Base-by-base conservation (phyloP, 139 green algal species). In the Medakamo hakoo region DNA sequence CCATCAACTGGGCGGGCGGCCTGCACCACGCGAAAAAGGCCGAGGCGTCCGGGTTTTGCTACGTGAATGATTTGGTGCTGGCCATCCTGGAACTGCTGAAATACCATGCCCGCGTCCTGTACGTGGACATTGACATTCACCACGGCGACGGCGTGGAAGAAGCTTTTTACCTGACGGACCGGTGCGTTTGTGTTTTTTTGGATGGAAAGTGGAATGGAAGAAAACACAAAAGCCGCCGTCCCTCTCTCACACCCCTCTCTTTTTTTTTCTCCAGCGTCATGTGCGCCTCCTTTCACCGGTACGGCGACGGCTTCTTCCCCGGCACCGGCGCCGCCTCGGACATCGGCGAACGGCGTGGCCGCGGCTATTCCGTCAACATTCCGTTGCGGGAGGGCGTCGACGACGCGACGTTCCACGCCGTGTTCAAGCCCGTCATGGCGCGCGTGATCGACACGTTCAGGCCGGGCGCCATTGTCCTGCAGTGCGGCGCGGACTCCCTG, bases 91-190 rank as follows among this genome's bases (percentile, higher is more conserved):
- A 98, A 76, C 81, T 99, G 63, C 85, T 99, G 22, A 96, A 96
- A 72, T 77, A 88, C 62, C 84, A 98, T 71, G 68, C 82, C 1
- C 78, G 92, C 21, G 79, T 86, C 23, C 76, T 93, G 65, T 92
- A 93, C 67, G 66, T 93, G 2, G 87, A 95, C 74, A 88, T 95
- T 49, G 90, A 98, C 72, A 84, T 97, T n/a, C 92, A 97, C 70
- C 92, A 98, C 68, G 91, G 92, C 1, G 92, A 98, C 65, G 92
- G 92, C 21, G 92, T 98, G 25, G 92, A 98, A 72, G 90, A 97
- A 75, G 92, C 92, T 4, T 98, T 98, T 69, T 85, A 88, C 64
- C 63, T 76, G 23, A 92, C 82, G 18, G 67, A 80, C 66, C 68
- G 73, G 63, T 72, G 4, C 4, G 20, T 4, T 24, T 29, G 26